phyloP scores from a whole-genome alignment of 2,329 filamentous ascomycete genomes.

The Diatrype stigma region DNA sequence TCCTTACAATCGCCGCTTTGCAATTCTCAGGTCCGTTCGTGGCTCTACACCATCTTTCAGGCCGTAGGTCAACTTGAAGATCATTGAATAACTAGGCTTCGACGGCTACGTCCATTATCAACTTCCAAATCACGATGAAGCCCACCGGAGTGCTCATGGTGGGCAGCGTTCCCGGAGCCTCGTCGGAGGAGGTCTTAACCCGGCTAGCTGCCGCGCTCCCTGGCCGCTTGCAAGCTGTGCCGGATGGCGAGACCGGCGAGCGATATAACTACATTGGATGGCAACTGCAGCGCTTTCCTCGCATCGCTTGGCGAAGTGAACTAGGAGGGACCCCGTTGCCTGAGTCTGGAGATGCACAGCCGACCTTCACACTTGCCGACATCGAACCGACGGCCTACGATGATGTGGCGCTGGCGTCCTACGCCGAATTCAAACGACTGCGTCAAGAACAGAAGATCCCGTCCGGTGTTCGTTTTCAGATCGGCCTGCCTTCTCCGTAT shows the following conservation, averaged over 20 bases:
- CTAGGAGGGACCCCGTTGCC: constrained; percentile 15
- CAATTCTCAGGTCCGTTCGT: not conserved
- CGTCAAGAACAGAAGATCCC: constrained; percentile 15
- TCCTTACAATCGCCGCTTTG: not conserved
- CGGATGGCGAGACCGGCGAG: constrained; percentile 20
- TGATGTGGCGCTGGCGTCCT: constrained; percentile 17
- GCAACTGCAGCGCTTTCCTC: constrained; percentile 17
- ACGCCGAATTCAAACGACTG: constrained; percentile 17
- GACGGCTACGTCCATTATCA: constrained; percentile 3
- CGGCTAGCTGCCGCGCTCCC: constrained; percentile 16
- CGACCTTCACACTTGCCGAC: constrained; percentile 18
- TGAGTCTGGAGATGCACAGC: constrained; percentile 8
- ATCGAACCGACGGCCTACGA: constrained; percentile 18
- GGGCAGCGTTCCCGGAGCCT: constrained; percentile 20
- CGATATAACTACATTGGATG: constrained; percentile 21
- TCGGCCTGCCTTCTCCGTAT: constrained; percentile 19
- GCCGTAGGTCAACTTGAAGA: not conserved
- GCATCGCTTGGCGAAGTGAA: constrained; percentile 11
- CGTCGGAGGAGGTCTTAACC: constrained; percentile 14
- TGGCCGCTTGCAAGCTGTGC: constrained; percentile 14
- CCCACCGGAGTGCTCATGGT: constrained; percentile 22
- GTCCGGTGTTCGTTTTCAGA: constrained; percentile 15
- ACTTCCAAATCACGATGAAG: constrained; percentile 13
- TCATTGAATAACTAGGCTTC: not conserved
- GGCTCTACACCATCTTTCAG: not conserved